Evolutionary conservation across 345 rosid species (phyloP).

Genomic region (Fremontodendron californicum): DNA sequence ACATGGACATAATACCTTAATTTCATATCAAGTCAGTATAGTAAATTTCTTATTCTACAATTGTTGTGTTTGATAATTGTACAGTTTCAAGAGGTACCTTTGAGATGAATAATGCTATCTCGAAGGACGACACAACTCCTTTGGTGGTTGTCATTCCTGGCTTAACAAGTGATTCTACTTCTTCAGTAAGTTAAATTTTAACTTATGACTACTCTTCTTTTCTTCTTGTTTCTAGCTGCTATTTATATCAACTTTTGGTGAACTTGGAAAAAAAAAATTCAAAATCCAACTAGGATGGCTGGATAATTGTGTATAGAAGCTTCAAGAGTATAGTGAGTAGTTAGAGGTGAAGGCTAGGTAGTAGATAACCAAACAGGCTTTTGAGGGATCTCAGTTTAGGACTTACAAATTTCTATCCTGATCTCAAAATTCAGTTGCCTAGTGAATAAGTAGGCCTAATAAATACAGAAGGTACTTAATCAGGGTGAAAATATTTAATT

Average conservation of each 20-base stretch:
- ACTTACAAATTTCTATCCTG: not conserved
- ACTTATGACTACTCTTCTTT: not conserved
- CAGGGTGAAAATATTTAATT: not conserved
- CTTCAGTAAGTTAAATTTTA: conserved; percentile 45
- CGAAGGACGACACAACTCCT: conserved; percentile 48
- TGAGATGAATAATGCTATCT: conserved; percentile 24
- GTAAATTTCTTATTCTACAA: not conserved
- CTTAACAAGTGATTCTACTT: conserved; percentile 63
- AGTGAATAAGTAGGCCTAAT: not conserved
- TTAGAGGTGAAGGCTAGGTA: not conserved
- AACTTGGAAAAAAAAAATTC: not conserved
- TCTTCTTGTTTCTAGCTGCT: not conserved
- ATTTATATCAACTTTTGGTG: not conserved
- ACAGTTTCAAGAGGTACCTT: conserved; percentile 32
- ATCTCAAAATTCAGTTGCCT: not conserved
- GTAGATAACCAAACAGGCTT: not conserved
- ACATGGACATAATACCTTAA: not conserved
- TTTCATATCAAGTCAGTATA: not conserved
- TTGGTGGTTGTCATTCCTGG: conserved; percentile 67
- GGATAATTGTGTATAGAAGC: not conserved
- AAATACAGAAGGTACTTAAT: not conserved
- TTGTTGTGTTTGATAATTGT: conserved; percentile 4
- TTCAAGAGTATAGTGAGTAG: not conserved
- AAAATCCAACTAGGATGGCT: not conserved
- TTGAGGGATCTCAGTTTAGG: not conserved